Base-by-base conservation (phyloP, 345 rosid genomes). In the Hibiscus syriacus region DNA sequence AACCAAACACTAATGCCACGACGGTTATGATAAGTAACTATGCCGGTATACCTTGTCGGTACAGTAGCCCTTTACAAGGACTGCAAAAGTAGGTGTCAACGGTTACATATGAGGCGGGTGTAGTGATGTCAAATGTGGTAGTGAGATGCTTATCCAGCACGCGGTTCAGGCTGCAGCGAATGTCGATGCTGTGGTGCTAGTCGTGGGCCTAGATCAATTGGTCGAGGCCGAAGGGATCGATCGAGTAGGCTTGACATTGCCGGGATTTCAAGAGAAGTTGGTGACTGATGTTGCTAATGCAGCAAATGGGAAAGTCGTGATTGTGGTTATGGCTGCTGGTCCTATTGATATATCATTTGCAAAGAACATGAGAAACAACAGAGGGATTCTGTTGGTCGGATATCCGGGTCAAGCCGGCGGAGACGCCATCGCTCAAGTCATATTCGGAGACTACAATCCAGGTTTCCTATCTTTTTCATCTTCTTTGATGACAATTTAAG, bases 401-500 rank as follows among this genome's bases (percentile, higher is more conserved):
- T 85, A 80, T 58, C 89, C 86, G 3, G 86, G 86, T 48, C 79
- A 85, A 72, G 86, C 76, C 8, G 86, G 89, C 26, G 89, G 86
- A 57, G 83, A 70, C 27, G 86, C 82, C 66, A 72, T 80, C 11
- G 84, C 86, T 23, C 74, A 82, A 36, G 78, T 85, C 48, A 57
- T 85, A 5, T 85, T 80, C 41, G 86, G 84, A 39, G 83, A 82
- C 46, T 62, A 73, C 16, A 80, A 80, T 75, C 85, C 85, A 7
- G 80, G 85, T 81, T 68, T 54, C 5, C 9, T 13, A 8, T n/a
- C 19, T 23, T 23, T 11, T 16, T 27, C 32, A 26, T 25, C 22
- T 54, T 54, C 34, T 49, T 12, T 59, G 16, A 19, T 54, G 6
- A 52, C 14, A 30, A 48, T 45, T 55, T 0, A 32, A n/a, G 22